Evolutionary conservation across 2,329 filamentous ascomycete genomes (phyloP), one percentile per base, ranked within the genome.

Genomic region (Colletotrichum tabaci): DNA sequence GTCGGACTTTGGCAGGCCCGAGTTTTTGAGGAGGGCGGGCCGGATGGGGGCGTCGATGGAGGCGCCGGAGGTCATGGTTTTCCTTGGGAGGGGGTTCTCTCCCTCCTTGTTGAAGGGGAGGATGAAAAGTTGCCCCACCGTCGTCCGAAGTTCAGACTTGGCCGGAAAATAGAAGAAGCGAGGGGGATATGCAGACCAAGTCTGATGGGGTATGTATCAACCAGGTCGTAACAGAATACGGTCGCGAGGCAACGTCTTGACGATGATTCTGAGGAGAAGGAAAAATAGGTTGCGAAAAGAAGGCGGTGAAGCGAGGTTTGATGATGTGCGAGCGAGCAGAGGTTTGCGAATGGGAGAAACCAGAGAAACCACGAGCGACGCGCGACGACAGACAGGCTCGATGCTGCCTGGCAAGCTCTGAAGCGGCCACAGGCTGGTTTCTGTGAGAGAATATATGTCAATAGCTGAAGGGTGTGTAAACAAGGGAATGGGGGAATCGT

Each of bases 1-100:
- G 74, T 81, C 75, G 65, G 82, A 82, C 75, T 82, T 84, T 61
- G 77, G 75, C 72, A 84, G 72, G 23, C 73, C 77, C 42, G 69
- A 72, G 13, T 58, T 68, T 72, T 68, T 72, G 69, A 72, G 42
- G 18, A 69, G 47, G 49, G 66, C 58, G 58, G 69, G 69, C 66
- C 69, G 65, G 66, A 61, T 46, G 47, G 76, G 75, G 7, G 76
- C 71, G 38, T 72, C 50, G 26, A 67, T 57, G 21, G 71, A 73
- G 55, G 47, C 44, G 55, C 58, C 69, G 50, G 66, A 46, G 30
- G 60, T 72, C 69, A 72, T 72, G 42, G 38, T 65, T 62, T 62
- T 52, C 23, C 35, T 55, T 55, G 18, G 6, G 21, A n/a, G 4
- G 47, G 10, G 6, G 2, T 44, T 44, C 6, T 18, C 15, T 15